Evolutionary conservation across 176 grass and related monocot genomes (phyloP), one percentile per base, ranked within the genome.

Genomic region (Oryza officinalis): DNA sequence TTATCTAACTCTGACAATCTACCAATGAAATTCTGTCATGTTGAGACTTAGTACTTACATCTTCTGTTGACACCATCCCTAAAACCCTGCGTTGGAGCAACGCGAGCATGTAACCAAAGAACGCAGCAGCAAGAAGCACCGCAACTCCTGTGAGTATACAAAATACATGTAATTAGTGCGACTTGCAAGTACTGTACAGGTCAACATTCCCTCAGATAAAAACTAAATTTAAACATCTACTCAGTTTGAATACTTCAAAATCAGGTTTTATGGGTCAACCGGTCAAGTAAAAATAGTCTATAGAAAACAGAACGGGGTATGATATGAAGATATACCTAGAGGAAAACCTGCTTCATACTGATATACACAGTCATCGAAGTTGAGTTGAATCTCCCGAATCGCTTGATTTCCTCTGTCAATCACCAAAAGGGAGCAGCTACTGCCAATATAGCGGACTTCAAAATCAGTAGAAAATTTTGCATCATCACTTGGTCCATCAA

Each of bases 401-500:
- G 91, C 93, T 80, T 95, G 85, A 73, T 96, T 98, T 90, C 91
- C 96, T 83, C 93, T 85, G 82, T 98, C 96, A 80, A 98, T 91
- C 74, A 98, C 91, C 80, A 98, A 76, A 89, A 98, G 93, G 65
- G 96, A 98, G 69, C 96, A 98, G 77, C 93, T 98, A 88, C 93
- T 87, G 83, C 85, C 86, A 81, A 95, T 85, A 73, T 98, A 98
- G 68, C 92, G 91, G 31, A 98, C 87, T 86, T 98, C 93, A 90
- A 98, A 92, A 90, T 98, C 96, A 72, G 89, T 95, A 67, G 96
- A 98, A 67, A 98, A 92, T 88, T 98, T 98, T 54, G 93, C 96
- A 35, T 95, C 91, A 20, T 92, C 91, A 44, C 96, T 95, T 27
- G 90, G 92, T 67, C 92, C 92, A 78, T 97, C 95, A n/a, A 94